Percentiles rank a stretch among this genome's conserved stretches.
phyloP scores from a whole-genome alignment of 2,329 filamentous ascomycete genomes.

The Aspergillus sp. region DNA sequence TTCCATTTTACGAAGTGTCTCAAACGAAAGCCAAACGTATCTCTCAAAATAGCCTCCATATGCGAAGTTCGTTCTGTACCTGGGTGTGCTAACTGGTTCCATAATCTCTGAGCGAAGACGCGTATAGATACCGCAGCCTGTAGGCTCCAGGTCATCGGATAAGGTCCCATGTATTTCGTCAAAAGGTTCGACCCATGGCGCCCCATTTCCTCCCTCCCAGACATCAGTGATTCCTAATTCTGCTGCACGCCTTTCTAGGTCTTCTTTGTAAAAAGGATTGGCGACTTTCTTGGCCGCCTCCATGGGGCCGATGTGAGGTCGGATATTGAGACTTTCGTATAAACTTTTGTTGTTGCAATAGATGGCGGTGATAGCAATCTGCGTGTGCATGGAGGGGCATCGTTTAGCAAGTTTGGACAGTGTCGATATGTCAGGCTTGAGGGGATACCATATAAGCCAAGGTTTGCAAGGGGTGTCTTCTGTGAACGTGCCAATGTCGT shows the following conservation, averaged over 20 bases:
- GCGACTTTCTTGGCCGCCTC: background rate
- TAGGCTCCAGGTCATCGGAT: background rate
- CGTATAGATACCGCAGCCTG: background rate
- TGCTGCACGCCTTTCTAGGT: background rate
- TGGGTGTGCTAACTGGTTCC: no score
- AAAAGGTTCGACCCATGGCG: background rate
- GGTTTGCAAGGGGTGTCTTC: constrained; percentile 12
- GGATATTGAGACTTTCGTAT: background rate
- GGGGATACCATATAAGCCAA: constrained; percentile 16
- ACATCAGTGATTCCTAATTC: background rate
- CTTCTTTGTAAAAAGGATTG: background rate
- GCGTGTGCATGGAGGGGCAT: background rate
- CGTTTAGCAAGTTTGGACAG: background rate
- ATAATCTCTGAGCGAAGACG: background rate
- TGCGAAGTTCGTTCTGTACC: no score
- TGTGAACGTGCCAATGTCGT: constrained; percentile 16
- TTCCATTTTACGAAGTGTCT: background rate
- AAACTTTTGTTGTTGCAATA: background rate
- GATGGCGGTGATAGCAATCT: background rate
- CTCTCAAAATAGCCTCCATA: background rate
- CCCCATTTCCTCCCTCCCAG: background rate
- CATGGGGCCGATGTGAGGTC: background rate
- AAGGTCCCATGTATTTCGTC: background rate
- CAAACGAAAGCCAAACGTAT: background rate
- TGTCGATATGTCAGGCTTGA: background rate